Evolutionary conservation across 148 eudicot genomes (phyloP), one percentile per base, ranked within the genome.

Genomic region (Persicaria maculosa): DNA sequence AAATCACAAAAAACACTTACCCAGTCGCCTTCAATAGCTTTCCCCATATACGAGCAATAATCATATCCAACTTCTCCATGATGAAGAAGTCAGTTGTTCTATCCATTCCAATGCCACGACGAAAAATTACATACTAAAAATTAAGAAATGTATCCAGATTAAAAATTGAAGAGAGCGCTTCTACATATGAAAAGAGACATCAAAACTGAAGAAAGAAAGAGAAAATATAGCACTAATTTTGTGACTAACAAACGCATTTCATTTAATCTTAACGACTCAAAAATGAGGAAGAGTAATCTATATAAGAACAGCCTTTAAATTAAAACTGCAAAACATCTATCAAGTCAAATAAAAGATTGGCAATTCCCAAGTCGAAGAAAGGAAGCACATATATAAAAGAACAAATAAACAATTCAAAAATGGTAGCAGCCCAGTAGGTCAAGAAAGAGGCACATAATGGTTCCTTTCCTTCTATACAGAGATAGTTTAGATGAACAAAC

Each of bases 91-190:
- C 92, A 61, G 87, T 87, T 17, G 99, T 95, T 72, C 79, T 84
- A 80, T 95, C 99, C 80, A 92, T 84, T 75, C 99, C 99, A 85
- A 90, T 90, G 81, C 99, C 99, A 76, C 97, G 97, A 7, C 99
- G 88, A 64, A 95, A 92, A 82, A 95, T 95, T 43, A 95, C 77
- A 62, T 92, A 92, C 98, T 92, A 77, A 68, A 78, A 65, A 55
- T 47, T 43, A 69, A 43, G 6, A 58, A 77, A 74, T 2, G 47
- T 7, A 22, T 22, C 57, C 20, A 7, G 72, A n/a, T 69, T 69
- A 71, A 47, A 45, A 31, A 31, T 3, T 31, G 40, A 31, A 31
- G 40, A 22, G 36, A n/a, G 16, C 10, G 6, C 65, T 59, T 48
- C 52, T 48, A 48, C 19, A 10, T 17, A 19, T 1, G 62, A 7